Base-by-base conservation (phyloP, 2,329 filamentous ascomycete species). In the Geosmithia flava region DNA sequence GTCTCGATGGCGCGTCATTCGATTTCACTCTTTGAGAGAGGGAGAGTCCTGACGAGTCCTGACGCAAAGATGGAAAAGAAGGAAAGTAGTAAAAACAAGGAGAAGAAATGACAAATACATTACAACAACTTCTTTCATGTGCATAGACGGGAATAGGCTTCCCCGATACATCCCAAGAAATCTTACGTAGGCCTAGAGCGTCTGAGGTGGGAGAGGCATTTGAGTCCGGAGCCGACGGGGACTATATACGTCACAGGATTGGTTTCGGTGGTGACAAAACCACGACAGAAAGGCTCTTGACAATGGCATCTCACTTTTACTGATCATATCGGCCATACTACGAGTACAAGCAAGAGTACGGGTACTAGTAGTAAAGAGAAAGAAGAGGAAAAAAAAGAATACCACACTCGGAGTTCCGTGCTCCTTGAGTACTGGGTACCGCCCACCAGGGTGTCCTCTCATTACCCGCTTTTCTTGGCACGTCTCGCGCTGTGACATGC, bases 401-500 rank as follows among this genome's bases (percentile, higher is more conserved):
- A 37, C 33, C 10, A 37, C 33, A 27, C 15, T 37, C 33, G 33
- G 33, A 37, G 33, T 37, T 37, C 33, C 10, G 33, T 37, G 33
- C 33, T 30, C 17, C 23, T 45, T 45, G n/a, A n/a, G 43, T 20
- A 23, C 16, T n/a, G 17, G 20, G 41, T 23, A 19, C 46, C 46
- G 19, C 46, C 40, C 43, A 48, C 43, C 41, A 37, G 13, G 19
- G 20, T n/a, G 7, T 7, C 27, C 16, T 37, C 6, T 17, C 23
- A 33, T 15, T 49, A 41, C 43, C 42, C 44, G 47, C 47, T 41
- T 44, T 44, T 47, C 49, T 50, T 50, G 49, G 49, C 49, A 45
- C 42, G 46, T 48, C 49, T 50, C 39, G 46, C 33, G 33, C 33
- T 37, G 33, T 37, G 33, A 37, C 33, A 37, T 37, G 33, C 33